Base-by-base conservation (phyloP, 2,329 filamentous ascomycete species). In the Pseudogymnoascus sp. region DNA sequence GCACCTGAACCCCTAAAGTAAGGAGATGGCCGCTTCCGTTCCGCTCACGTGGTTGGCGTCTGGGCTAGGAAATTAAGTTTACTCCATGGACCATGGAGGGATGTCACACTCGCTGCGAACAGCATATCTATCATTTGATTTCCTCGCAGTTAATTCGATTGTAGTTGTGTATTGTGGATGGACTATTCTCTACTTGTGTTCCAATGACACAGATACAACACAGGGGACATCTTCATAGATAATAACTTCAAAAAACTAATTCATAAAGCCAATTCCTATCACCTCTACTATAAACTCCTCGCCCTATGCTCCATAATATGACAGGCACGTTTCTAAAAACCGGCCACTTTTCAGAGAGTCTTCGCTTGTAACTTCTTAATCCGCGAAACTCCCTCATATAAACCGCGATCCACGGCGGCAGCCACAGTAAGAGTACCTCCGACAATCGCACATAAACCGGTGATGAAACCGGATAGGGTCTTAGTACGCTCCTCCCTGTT, bases 361-460 rank as follows among this genome's bases (percentile, higher is more conserved):
- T 88, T 88, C 4, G 80, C 76, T 68, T 83, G 91, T 74, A 96
- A 76, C 82, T 99, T 99, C 83, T 89, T 96, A 67, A 97, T 80
- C 73, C 89, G 84, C 64, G 87, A 85, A 2, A 84, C 83, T 44
- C 94, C 94, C 77, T 99, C 94, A 71, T 97, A 99, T 65, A 97
- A 76, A 60, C 89, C 90, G 63, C 95, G 85, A 74, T 99, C 94
- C 33, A 99, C 80, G 4, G 94, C 94, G 5, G 95, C 94, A 10
- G 94, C 94, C 16, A 99, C 94, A 0, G 94, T 99, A 68, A 99
- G 77, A 0, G 94, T 99, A 69, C 94, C 94, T 66, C 94, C 94
- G 60, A 99, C 87, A 65, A 97, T 89, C 38, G 93, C 93, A 75
- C 94, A 99, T 18, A 99, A 85, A 59, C 94, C 94, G 0, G 94